These are phyloP conservation scores for Vanilla planifolia DNA, from an alignment of 106 monocot species.

Conservation along the genomic window DNA sequence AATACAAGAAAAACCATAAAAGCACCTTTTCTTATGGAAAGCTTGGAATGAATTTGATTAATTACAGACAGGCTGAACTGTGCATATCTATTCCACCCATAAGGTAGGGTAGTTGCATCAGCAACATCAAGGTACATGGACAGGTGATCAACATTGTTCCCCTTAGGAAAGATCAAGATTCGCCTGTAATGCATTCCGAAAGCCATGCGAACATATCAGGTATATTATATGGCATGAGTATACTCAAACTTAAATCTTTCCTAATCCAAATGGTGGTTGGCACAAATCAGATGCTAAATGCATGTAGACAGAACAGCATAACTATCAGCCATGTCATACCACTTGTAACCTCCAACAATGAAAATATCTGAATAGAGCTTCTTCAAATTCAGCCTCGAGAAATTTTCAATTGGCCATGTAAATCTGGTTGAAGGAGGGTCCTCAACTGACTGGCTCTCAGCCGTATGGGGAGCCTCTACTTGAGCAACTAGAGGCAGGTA, in stretches of 20 bases:
- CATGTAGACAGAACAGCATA: neutral
- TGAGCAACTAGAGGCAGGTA: constrained; percentile 33
- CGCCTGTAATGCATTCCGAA: constrained; percentile 34
- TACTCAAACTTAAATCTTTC: too few species aligned
- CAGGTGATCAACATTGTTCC: constrained; percentile 84
- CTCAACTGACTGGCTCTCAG: constrained; percentile 75
- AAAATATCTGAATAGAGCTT: constrained; percentile 91
- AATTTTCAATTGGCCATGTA: constrained; percentile 93
- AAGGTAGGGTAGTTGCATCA: constrained; percentile 61
- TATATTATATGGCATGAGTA: neutral
- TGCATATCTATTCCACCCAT: constrained; percentile 90
- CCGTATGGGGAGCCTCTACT: constrained; percentile 36
- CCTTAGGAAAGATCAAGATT: constrained; percentile 83
- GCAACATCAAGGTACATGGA: constrained; percentile 96
- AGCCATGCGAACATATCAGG: neutral
- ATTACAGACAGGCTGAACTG: constrained; percentile 71
- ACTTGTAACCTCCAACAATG: constrained; percentile 77
- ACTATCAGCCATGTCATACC: constrained; percentile 31
- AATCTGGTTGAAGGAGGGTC: constrained; percentile 74
- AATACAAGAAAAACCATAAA: neutral
- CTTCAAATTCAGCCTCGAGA: constrained; percentile 78
- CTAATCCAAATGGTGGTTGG: too few species aligned
- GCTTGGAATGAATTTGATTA: constrained; percentile 77
- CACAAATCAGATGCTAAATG: too few species aligned
- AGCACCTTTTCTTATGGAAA: constrained; percentile 58